Evolutionary conservation across 139 green algal genomes (phyloP), one percentile per base, ranked within the genome.

Genomic region (Ettlia oleoabundans): DNA sequence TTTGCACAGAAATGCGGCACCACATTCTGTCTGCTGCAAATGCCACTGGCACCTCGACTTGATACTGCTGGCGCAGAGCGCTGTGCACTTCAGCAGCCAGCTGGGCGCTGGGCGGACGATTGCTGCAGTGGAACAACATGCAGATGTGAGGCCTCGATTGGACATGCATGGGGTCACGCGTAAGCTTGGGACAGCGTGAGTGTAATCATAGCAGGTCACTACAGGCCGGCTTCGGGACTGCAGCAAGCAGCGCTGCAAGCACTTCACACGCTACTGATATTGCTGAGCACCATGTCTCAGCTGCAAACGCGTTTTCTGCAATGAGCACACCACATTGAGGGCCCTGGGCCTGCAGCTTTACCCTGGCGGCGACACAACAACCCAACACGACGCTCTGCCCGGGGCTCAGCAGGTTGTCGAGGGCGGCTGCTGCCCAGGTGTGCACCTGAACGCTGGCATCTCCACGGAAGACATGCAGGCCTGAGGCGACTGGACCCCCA

Each of bases 11-110:
- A 35, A 80, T 52, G 73, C 73, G 73, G 73, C 73, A 80, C 73
- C 73, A 80, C 35, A 80, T 37, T 10, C 37, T 28, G 73, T 53
- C 73, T 5, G 24, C 53, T 1, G 35, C 52, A n/a, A 35, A 69
- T 3, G 73, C 73, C 52, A 80, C 73, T 7, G 73, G 73, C 51
- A 80, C 73, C 37, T 80, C 73, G 35, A 80, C 38, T 33, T 30
- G 3, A 52, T 80, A 52, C 3, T 15, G 7, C 1, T 37, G 24
- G 24, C 73, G 73, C 73, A 80, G 73, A 24, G 73, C 73, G 26
- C 40, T 35, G 26, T 69, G 73, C 53, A 80, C 28, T 5, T 40
- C 8, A 24, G 21, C 37, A 4, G 72, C 72, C 21, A 67, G 28
- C 42, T 38, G 22, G 68, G 40, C 42, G 68, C 21, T 78, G 47